Evolutionary conservation across 352 stramenopile species (phyloP), one percentile per base, ranked within the genome.

Genomic region (Phytophthora europaea): DNA sequence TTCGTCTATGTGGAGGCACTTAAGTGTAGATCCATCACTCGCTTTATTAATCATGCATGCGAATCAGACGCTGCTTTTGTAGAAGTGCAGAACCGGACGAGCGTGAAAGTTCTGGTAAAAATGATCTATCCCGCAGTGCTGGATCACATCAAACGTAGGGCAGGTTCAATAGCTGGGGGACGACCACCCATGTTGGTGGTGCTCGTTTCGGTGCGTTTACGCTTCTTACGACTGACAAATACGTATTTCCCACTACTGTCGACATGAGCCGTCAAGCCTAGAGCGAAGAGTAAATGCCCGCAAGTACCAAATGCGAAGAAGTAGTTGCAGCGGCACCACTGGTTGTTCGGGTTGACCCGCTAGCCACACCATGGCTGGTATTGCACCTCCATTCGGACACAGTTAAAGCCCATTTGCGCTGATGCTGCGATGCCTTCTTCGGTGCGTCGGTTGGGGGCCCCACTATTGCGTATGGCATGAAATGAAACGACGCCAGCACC

Each of bases 1-100:
- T 72, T 43, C 26, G 56, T 72, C 0, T 72, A 72, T 34, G n/a
- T 72, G 3, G 65, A 72, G 31, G 47, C 65, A 12, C 1, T 55
- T 2, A 16, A 48, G 0, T 61, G 45, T 38, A 47, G 55, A 7
- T 56, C 16, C 2, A 72, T 43, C 1, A 60, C 47, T 4, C 56
- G 31, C 2, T 57, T 62, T 38, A 56, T 61, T 10, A 8, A 5
- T 13, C 40, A 69, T 26, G 36, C 61, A 0, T 69, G 61, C 38
- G 40, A 61, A 18, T 52, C 34, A 1, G 62, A 69, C 20, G 38
- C 40, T 9, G 38, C 38, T 34, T 71, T 71, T 22, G 47, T 71
- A 1, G 55, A 71, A 26, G n/a, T 50, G 64, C 33, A 56, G 15
- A 65, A 71, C 47, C 7, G 64, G n/a, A 47, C 22, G 9, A 54